Percentiles rank a stretch among this genome's conserved stretches.
Evolutionary conservation across 371 early-diverging fungal genomes (phyloP).

Genomic region (Mortierella sp.): DNA sequence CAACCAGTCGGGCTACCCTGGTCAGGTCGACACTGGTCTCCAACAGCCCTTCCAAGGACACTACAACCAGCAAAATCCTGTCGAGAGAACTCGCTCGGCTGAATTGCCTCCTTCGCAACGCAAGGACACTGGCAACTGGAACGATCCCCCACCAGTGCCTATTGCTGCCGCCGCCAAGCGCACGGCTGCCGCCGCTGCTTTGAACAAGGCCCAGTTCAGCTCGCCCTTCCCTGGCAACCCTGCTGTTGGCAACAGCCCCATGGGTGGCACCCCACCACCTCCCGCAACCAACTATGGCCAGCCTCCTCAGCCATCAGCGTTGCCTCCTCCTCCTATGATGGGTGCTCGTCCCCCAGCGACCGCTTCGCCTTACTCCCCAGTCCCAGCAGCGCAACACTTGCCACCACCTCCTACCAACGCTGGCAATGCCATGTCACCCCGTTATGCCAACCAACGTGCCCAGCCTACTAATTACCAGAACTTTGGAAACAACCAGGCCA

Average conservation of each 20-base stretch:
- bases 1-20: conserved; percentile 37
- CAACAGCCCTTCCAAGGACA: conserved; percentile 36
- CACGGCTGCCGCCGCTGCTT: conserved; percentile 20
- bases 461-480: conserved; percentile 39
- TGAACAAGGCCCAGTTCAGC: conserved; percentile 54
- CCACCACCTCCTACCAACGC: conserved; percentile 39
- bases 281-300: conserved; percentile 42
- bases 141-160: conserved; percentile 66
- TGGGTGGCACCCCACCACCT: conserved; percentile 48
- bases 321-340: conserved; percentile 55
- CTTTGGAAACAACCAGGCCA: conserved; percentile 24
- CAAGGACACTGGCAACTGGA: conserved; percentile 65
- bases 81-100: conserved; percentile 50
- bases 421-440: conserved; percentile 51
- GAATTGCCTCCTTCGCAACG: conserved; percentile 58
- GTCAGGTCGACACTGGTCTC: conserved; percentile 36
- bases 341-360: conserved; percentile 42
- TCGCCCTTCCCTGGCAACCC: conserved; percentile 59
- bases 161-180: conserved; percentile 43
- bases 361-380: conserved; percentile 47
- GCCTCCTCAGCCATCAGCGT: conserved; percentile 33
- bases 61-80: conserved; percentile 49
- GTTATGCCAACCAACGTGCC: conserved; percentile 51
- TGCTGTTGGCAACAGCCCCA: conserved; percentile 29
- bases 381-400: conserved; percentile 52